Percentiles rank a stretch among this genome's conserved stretches.
phyloP scores from a whole-genome alignment of 176 grass and related monocot species.

The Cenchrus fungigraminus region DNA sequence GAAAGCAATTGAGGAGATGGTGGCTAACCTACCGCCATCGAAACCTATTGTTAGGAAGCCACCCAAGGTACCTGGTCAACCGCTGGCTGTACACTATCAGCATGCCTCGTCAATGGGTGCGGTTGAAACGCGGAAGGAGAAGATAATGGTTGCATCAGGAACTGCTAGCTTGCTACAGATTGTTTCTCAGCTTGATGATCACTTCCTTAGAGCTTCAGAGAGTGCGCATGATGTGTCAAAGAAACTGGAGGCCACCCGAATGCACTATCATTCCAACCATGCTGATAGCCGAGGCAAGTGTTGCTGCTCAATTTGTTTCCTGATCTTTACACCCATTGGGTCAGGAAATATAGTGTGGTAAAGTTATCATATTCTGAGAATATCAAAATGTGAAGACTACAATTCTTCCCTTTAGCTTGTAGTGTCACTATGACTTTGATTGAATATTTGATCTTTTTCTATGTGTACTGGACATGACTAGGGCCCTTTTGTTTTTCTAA shows the following conservation, averaged over 20 bases:
- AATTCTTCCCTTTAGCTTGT: constrained; percentile 27
- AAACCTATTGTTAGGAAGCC: constrained; percentile 55
- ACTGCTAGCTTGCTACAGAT: constrained; percentile 63
- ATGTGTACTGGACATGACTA: background rate
- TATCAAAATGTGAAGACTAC: background rate
- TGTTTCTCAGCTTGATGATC: constrained; percentile 69
- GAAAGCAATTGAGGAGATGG: constrained; percentile 41
- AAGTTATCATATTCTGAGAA: background rate
- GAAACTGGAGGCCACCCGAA: constrained; percentile 83
- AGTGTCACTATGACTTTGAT: background rate
- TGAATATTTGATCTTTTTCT: background rate
- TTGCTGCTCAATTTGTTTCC: constrained; percentile 30
- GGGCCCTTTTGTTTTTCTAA: constrained; percentile 9
- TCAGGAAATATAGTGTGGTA: background rate
- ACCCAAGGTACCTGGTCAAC: constrained; percentile 43
- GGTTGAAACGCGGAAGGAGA: constrained; percentile 49
- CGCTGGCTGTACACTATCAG: constrained; percentile 50
- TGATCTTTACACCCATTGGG: constrained; percentile 6
- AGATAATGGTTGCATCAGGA: constrained; percentile 41
- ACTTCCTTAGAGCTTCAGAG: constrained; percentile 77
- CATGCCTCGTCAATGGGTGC: constrained; percentile 49
- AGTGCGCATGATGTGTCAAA: constrained; percentile 87
- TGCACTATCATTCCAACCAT: constrained; percentile 99
- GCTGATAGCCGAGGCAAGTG: constrained; percentile 83
- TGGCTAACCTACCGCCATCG: constrained; percentile 34